A percentile compares a stretch with the other conserved stretches of the same genome.
phyloP scores from a whole-genome alignment of 306 rosid genomes.

The Cyclanthera cordifolia region DNA sequence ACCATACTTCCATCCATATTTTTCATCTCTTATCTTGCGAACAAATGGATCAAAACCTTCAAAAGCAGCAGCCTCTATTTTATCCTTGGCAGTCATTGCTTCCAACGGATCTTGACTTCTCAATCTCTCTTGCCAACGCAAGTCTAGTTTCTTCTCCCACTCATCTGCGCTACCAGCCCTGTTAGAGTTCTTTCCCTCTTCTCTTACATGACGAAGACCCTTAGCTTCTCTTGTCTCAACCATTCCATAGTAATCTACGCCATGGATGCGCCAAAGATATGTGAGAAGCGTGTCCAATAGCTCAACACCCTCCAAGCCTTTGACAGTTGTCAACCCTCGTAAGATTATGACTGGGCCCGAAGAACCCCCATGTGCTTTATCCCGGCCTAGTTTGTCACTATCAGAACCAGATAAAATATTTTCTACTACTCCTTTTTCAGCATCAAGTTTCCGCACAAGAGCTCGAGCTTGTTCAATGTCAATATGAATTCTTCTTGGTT shows the following conservation, averaged over 20 bases:
- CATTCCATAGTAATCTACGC: conserved; percentile 92
- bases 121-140: conserved; percentile 77
- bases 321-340: conserved; percentile 76
- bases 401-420: conserved; percentile 61
- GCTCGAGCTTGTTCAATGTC: conserved; percentile 82
- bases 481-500: conserved; percentile 59
- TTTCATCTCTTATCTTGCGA: conserved; percentile 94
- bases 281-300: conserved; percentile 82
- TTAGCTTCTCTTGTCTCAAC: conserved; percentile 70
- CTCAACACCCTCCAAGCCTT: conserved; percentile 90
- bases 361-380: conserved; percentile 60
- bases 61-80: conserved; percentile 79
- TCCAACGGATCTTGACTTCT: conserved; percentile 88
- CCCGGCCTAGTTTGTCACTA: conserved; percentile 52
- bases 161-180: conserved; percentile 51
- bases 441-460: conserved; percentile 74
- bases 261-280: conserved; percentile 93
- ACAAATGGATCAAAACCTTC: conserved; percentile 82
- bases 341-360: conserved; percentile 67
- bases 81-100: conserved; percentile 89
- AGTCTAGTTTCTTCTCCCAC: conserved; percentile 84
- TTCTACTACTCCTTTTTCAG: conserved; percentile 74
- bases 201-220: conserved; percentile 88
- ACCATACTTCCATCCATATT: conserved; percentile 99
- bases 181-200: conserved; percentile 38